These are phyloP conservation scores for Globisporangium perplexum DNA, from an alignment of 352 stramenopile species.

Conservation along the genomic window DNA sequence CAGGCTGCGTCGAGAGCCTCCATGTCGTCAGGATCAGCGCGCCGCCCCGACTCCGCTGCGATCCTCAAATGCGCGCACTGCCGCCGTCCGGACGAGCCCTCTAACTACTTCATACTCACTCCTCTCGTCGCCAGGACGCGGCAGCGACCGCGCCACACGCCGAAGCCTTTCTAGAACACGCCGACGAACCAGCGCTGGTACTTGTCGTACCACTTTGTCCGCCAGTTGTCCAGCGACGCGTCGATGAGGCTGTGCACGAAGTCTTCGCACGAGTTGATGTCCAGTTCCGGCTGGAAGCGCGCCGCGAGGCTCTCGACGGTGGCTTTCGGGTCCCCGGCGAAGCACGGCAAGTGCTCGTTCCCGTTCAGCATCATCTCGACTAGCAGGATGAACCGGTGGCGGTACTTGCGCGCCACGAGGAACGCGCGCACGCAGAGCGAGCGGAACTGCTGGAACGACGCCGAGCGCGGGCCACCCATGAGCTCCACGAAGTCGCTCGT, in stretches of 20 bases:
- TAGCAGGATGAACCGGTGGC: constrained; percentile 93
- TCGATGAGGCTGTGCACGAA: constrained; percentile 96
- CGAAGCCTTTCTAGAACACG: constrained; percentile 51
- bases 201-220: constrained; percentile 95
- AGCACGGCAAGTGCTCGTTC: constrained; percentile 96
- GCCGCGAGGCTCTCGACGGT: constrained; percentile 88
- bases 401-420: constrained; percentile 92
- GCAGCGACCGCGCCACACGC: not conserved
- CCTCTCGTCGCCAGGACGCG: not conserved
- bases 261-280: constrained; percentile 92
- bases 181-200: constrained; percentile 93
- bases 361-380: constrained; percentile 96
- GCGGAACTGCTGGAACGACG: constrained; percentile 92
- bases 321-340: constrained; percentile 89
- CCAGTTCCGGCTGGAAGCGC: constrained; percentile 92
- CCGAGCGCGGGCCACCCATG: constrained; percentile 91
- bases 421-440: constrained; percentile 95
- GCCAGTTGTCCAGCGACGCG: constrained; percentile 95
- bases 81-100: too few relatives aligned
- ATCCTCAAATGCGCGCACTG: too few relatives aligned
- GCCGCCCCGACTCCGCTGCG: too few relatives aligned
- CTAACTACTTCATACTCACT: too few relatives aligned
- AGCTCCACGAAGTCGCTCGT: constrained; percentile 95
- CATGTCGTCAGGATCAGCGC: too few relatives aligned
- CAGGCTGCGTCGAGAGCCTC: too few relatives aligned